phyloP scores from a whole-genome alignment of 2,329 filamentous ascomycete genomes.

The Pseudogymnoascus sp. region DNA sequence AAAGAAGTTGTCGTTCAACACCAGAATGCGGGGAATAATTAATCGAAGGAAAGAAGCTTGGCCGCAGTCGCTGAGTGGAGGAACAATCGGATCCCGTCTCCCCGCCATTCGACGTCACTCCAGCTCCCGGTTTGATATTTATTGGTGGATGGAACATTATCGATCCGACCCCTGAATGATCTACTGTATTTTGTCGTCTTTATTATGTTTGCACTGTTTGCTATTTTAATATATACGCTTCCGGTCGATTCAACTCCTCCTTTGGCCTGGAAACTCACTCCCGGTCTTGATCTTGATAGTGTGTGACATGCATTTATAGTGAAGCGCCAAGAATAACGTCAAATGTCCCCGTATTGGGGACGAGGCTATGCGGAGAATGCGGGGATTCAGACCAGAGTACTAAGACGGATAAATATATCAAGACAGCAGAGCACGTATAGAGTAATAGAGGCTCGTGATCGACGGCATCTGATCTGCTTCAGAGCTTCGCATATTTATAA shows the following conservation, averaged over 20 bases:
- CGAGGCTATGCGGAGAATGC: not conserved
- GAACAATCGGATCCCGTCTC: not conserved
- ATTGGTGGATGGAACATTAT: slow-evolving; percentile 3
- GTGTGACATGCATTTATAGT: not conserved
- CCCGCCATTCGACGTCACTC: not conserved
- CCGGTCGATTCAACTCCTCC: not conserved
- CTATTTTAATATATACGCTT: not conserved
- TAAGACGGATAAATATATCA: slow-evolving; percentile 4
- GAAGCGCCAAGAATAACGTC: not conserved
- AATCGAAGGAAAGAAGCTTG: not conserved
- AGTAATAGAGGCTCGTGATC: not conserved
- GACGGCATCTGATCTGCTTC: not conserved
- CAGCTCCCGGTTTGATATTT: not conserved
- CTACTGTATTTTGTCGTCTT: not conserved
- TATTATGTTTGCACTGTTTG: not conserved
- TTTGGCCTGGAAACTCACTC: not conserved
- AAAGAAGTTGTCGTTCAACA: not conserved
- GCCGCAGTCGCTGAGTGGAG: not conserved
- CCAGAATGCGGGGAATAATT: not conserved
- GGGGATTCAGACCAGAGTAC: not conserved
- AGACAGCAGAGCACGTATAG: not conserved
- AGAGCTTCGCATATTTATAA: not conserved
- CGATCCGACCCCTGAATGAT: not conserved
- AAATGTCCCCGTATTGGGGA: not conserved
- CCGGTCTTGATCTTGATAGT: not conserved